These are phyloP conservation scores for Boehmeria nivea DNA, from an alignment of 306 rosid genomes.

Conservation along the genomic window DNA sequence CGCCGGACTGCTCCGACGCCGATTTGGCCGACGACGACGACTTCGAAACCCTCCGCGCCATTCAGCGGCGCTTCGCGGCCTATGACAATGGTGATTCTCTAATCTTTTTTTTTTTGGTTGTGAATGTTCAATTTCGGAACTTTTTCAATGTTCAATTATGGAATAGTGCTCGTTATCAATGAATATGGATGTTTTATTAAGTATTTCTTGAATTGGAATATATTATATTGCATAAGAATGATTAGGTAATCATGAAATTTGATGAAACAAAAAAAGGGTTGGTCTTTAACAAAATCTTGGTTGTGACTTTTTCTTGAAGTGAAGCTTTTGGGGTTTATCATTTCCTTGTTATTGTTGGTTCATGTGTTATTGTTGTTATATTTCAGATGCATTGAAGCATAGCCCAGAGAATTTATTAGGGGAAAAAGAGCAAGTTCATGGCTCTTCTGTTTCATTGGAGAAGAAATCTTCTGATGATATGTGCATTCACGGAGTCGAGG, in stretches of 20 bases:
- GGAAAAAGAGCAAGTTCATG: conserved; percentile 31
- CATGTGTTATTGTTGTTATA: background rate
- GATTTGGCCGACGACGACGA: conserved; percentile 82
- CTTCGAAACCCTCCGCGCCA: conserved; percentile 47
- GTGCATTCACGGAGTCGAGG: conserved; percentile 20
- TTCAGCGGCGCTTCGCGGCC: conserved; percentile 48
- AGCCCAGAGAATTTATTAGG: conserved; percentile 11
- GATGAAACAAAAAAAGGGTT: background rate
- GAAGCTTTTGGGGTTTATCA: too few relatives aligned
- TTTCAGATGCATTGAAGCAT: conserved; percentile 27
- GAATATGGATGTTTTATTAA: background rate
- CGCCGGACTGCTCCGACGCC: conserved; percentile 16
- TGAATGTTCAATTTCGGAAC: background rate
- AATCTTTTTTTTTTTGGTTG: background rate
- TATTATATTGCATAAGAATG: background rate
- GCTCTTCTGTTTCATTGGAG: conserved; percentile 19
- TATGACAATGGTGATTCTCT: conserved; percentile 41
- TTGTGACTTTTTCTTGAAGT: too few relatives aligned
- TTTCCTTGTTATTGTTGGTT: too few relatives aligned
- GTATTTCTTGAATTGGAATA: background rate
- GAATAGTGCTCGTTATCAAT: too few relatives aligned
- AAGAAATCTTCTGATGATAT: conserved; percentile 26
- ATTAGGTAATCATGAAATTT: background rate
- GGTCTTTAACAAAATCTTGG: background rate
- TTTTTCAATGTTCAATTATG: background rate